These are phyloP conservation scores for Coniochaeta prunicola DNA, from an alignment of 2,329 filamentous ascomycete species.

Conservation along the genomic window DNA sequence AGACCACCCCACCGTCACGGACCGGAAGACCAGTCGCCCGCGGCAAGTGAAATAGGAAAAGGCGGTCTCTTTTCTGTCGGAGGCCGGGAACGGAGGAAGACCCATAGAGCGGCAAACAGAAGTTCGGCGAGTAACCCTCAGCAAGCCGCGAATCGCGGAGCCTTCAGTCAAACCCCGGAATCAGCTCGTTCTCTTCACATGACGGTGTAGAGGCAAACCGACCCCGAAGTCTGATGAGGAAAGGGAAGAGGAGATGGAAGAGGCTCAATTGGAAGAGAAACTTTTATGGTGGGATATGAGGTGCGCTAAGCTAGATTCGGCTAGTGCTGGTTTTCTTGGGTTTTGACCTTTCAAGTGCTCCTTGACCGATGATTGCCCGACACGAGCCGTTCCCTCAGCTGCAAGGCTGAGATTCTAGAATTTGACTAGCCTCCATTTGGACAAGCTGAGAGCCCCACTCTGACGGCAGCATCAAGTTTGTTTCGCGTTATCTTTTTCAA, in stretches of 20 bases:
- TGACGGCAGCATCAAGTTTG: neutral
- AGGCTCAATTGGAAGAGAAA: neutral
- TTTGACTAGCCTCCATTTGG: neutral
- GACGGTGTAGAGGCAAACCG: neutral
- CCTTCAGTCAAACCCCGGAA: neutral
- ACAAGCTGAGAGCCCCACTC: neutral
- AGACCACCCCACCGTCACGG: conserved; percentile 43
- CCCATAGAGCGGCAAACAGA: conserved; percentile 30
- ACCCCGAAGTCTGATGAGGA: neutral
- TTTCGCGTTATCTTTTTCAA: neutral
- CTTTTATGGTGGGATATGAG: neutral
- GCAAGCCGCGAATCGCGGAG: conserved; percentile 15
- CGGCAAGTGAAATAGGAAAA: conserved; percentile 33
- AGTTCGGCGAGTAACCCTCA: conserved; percentile 33
- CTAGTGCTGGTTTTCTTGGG: neutral
- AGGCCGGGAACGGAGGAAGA: conserved; percentile 48
- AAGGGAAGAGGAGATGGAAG: neutral
- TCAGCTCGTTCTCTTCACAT: neutral
- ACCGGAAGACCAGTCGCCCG: conserved; percentile 26
- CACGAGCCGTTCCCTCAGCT: neutral
- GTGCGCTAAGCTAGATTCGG: neutral
- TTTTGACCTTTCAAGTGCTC: neutral
- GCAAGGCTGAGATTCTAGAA: neutral
- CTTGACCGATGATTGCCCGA: neutral
- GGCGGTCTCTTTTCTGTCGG: conserved; percentile 37